Percentiles rank a stretch among this genome's conserved stretches.
These are phyloP conservation scores for Xylariaceae sp. DNA, from an alignment of 2,329 filamentous ascomycete genomes.

Conservation along the genomic window DNA sequence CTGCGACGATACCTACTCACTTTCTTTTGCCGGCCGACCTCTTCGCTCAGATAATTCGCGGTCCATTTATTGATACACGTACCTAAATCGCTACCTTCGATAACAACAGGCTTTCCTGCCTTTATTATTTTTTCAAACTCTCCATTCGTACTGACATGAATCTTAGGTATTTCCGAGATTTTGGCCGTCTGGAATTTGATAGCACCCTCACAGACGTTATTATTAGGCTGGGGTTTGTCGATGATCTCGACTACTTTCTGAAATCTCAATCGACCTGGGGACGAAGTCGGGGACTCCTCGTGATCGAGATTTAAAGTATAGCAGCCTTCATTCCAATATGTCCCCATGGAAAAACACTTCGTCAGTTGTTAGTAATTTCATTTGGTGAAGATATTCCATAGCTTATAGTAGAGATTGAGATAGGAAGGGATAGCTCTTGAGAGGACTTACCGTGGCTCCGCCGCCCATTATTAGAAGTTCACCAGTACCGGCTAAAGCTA, in stretches of 20 bases:
- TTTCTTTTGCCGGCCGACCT: conserved; percentile 55
- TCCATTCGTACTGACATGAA: conserved; percentile 44
- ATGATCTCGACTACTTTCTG: conserved; percentile 20
- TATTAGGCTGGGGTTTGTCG: conserved; percentile 9
- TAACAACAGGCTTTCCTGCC: conserved; percentile 55
- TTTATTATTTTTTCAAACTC: conserved; percentile 58
- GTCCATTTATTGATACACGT: conserved; percentile 63
- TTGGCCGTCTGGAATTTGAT: conserved; percentile 22
- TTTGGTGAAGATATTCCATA: too few relatives aligned
- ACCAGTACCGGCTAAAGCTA: conserved; percentile 40
- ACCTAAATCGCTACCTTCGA: conserved; percentile 62
- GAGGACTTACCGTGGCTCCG: conserved; percentile 54
- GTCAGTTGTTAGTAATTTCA: background rate
- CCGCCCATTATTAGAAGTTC: conserved; percentile 65
- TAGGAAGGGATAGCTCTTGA: background rate
- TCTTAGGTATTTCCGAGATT: conserved; percentile 42
- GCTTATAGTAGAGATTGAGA: background rate
- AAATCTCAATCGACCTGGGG: conserved; percentile 14
- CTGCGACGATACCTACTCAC: conserved; percentile 35
- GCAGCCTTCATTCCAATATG: conserved; percentile 66
- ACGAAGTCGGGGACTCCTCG: background rate
- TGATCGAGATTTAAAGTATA: conserved; percentile 19
- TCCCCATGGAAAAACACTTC: conserved; percentile 79
- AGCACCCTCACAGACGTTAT: background rate
- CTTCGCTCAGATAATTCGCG: conserved; percentile 58